A percentile compares a stretch with the other conserved stretches of the same genome.
These are phyloP conservation scores for Solanum rostratum DNA, from an alignment of 257 asterid genomes.

Conservation along the genomic window DNA sequence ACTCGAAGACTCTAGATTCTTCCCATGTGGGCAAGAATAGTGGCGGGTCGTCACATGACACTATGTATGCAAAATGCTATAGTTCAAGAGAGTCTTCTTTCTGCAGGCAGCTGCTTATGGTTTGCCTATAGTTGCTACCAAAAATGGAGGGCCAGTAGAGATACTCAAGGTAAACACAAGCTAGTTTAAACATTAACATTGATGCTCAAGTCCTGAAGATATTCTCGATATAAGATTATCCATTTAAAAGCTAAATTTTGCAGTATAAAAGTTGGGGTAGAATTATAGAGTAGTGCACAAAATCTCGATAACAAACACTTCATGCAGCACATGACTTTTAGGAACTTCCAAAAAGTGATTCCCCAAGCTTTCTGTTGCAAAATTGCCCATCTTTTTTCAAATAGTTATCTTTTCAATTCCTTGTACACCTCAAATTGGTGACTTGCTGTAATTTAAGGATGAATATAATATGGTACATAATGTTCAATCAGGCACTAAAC, in stretches of 20 bases:
- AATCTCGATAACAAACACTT: not conserved
- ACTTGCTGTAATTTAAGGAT: not conserved
- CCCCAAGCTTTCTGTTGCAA: not conserved
- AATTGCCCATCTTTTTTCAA: not conserved
- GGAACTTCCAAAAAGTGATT: not conserved
- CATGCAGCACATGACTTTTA: not conserved
- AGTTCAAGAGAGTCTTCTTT: not conserved
- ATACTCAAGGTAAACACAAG: conserved; percentile 39
- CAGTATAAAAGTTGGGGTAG: not conserved
- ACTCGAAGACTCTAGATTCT: too few species aligned
- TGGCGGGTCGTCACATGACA: too few species aligned
- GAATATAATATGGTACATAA: not conserved
- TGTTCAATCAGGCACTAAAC: conserved; percentile 38
- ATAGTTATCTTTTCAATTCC: not conserved
- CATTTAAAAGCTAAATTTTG: not conserved
- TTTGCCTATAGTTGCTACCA: conserved; percentile 57
- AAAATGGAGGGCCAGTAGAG: conserved; percentile 64
- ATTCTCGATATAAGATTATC: not conserved
- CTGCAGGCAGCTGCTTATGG: conserved; percentile 70
- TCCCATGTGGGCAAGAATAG: too few species aligned
- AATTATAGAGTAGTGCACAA: not conserved
- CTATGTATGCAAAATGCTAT: not conserved
- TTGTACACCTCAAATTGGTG: not conserved
- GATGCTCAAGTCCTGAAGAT: not conserved
- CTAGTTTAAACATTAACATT: not conserved